phyloP scores from a whole-genome alignment of 768 basidiomycete species.

The Candolleomyces efflorescens region DNA sequence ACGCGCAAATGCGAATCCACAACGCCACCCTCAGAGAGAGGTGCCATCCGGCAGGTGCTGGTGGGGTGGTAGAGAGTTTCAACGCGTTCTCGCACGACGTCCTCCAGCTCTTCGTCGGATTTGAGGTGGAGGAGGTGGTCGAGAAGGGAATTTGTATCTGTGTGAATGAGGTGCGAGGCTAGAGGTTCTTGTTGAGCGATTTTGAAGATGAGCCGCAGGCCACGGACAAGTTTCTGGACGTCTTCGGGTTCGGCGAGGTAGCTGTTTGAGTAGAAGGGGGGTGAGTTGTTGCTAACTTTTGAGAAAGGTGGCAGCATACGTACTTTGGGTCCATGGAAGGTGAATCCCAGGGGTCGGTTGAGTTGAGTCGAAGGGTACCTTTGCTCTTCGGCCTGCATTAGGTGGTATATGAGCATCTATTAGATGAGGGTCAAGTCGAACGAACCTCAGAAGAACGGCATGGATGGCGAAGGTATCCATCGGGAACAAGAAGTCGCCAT shows the following conservation, averaged over 20 bases:
- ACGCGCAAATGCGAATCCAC: constrained; percentile 40
- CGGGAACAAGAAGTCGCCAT: constrained; percentile 30
- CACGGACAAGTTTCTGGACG: constrained; percentile 33
- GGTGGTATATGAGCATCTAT: no score
- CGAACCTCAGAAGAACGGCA: constrained; percentile 23
- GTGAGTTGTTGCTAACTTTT: no score
- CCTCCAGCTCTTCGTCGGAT: constrained; percentile 34
- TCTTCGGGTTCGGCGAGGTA: constrained; percentile 36
- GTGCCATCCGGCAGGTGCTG: constrained; percentile 44
- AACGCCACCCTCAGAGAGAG: constrained; percentile 34
- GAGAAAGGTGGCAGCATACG: constrained; percentile 1
- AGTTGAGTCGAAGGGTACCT: constrained; percentile 33
- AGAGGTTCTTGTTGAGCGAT: constrained; percentile 34
- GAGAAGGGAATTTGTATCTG: constrained; percentile 26
- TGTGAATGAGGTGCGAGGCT: constrained; percentile 24
- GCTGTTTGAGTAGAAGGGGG: constrained; percentile 16
- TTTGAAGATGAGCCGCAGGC: constrained; percentile 29
- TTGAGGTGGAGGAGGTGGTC: constrained; percentile 30
- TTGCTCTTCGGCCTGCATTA: constrained; percentile 29
- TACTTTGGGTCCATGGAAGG: constrained; percentile 38
- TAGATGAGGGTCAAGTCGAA: no score
- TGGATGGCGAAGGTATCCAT: constrained; percentile 37
- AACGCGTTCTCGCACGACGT: constrained; percentile 34
- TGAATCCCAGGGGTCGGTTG: constrained; percentile 31
- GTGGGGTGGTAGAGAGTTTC: constrained; percentile 45